phyloP scores from a whole-genome alignment of 345 rosid species.

The Alliaria petiolata region DNA sequence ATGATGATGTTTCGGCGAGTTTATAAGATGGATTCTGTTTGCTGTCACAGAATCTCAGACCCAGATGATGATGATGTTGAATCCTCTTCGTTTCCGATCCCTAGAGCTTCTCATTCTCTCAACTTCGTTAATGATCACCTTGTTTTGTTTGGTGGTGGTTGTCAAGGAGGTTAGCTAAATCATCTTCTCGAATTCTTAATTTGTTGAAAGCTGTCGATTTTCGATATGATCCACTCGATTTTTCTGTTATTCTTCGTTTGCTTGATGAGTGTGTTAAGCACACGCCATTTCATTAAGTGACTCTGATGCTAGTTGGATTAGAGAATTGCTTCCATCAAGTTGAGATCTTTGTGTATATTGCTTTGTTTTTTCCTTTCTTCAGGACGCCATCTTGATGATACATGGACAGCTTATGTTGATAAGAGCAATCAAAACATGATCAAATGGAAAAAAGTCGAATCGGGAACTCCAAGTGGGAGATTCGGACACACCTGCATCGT shows the following conservation, averaged over 20 bases:
- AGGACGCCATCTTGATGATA: constrained; percentile 98
- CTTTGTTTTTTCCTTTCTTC: background rate
- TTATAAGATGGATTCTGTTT: constrained; percentile 53
- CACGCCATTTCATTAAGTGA: constrained; percentile 5
- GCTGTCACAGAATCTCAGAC: constrained; percentile 51
- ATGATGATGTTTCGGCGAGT: constrained; percentile 58
- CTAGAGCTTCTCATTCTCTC: constrained; percentile 96
- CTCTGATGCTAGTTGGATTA: background rate
- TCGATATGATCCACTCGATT: background rate
- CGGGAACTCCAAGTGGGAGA: constrained; percentile 84
- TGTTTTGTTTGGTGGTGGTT: constrained; percentile 90
- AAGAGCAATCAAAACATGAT: constrained; percentile 42
- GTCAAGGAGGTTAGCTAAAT: constrained; percentile 75
- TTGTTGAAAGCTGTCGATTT: background rate
- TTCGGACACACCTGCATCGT: constrained; percentile 84
- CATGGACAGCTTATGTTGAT: constrained; percentile 74
- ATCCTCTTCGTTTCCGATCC: constrained; percentile 46
- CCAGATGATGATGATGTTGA: constrained; percentile 19
- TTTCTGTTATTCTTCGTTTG: background rate
- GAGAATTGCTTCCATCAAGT: background rate
- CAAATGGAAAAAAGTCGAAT: constrained; percentile 63
- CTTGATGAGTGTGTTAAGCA: constrained; percentile 25
- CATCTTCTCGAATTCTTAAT: background rate
- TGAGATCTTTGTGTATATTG: constrained; percentile 14
- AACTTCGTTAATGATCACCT: constrained; percentile 80